Evolutionary conservation across 164 flowering plant genomes (phyloP).

Genomic region (Annona squamosa): DNA sequence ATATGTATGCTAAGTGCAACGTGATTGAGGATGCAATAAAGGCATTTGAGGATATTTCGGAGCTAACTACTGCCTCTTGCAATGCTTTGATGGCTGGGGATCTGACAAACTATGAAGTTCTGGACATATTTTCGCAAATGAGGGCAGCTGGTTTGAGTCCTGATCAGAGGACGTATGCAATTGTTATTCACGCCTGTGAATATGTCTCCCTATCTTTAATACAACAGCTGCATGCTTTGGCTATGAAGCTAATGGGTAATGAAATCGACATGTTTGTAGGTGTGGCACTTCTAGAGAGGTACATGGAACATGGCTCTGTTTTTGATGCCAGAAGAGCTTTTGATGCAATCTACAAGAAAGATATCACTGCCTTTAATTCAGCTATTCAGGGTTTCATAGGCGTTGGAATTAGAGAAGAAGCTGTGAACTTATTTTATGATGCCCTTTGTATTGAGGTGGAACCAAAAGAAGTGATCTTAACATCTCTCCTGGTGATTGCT

Average conservation of each 20-base stretch:
- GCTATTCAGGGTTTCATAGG: conserved; percentile 20
- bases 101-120: conserved; percentile 7
- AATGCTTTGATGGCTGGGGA: conserved; percentile 26
- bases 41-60: conserved; percentile 14
- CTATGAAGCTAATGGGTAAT: conserved; percentile 9
- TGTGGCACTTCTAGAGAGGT: conserved; percentile 18
- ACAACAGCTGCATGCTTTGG: conserved; percentile 21
- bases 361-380: conserved; percentile 19
- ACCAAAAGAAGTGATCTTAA: conserved; percentile 20
- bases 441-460: conserved; percentile 12
- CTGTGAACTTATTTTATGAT: conserved; percentile 18
- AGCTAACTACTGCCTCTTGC: conserved; percentile 21
- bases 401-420: conserved; percentile 13
- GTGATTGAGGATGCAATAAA: conserved; percentile 10
- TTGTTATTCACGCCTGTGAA: conserved; percentile 19
- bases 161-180: conserved; percentile 23
- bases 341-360: conserved; percentile 14
- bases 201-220: conserved; percentile 8
- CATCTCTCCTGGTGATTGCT: conserved; percentile 14
- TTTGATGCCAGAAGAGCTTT: conserved; percentile 15
- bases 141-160: conserved; percentile 14
- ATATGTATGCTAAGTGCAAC: conserved; percentile 20
- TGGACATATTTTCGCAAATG: conserved; percentile 14
- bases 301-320: conserved; percentile 11
- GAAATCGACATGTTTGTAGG: conserved; percentile 22